These are phyloP conservation scores for Fusarium marasasianum DNA, from an alignment of 2,329 filamentous ascomycete species.

Conservation along the genomic window DNA sequence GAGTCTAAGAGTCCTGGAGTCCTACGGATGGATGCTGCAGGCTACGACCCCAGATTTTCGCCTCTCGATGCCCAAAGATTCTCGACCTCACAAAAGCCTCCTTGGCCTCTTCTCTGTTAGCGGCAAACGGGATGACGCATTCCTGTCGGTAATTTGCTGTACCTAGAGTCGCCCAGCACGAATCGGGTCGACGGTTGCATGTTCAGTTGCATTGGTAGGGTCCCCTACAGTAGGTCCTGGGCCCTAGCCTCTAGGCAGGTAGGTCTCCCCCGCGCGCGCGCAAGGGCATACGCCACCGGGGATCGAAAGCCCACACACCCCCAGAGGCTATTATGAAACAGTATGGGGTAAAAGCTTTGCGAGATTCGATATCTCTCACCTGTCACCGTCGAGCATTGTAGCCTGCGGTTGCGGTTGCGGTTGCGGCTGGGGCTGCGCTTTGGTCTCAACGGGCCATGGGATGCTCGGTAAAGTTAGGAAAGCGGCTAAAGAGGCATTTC, in stretches of 20 bases:
- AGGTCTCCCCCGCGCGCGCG: not conserved
- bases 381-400: constrained; percentile 34
- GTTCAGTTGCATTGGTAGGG: constrained; percentile 7
- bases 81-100: not conserved
- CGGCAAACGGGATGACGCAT: constrained; percentile 42
- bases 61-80: not conserved
- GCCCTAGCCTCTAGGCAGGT: not conserved
- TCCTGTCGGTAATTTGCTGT: constrained; percentile 41
- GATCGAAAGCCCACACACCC: constrained; percentile 14
- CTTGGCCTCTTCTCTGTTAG: constrained; percentile 7
- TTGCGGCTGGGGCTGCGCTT: not conserved
- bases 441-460: not conserved
- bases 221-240: constrained; percentile 1
- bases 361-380: constrained; percentile 40
- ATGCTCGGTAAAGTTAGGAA: not conserved
- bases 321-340: constrained; percentile 43
- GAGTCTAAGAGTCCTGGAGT: not conserved
- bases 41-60: constrained; percentile 23
- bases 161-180: constrained; percentile 2
- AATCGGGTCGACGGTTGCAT: constrained; percentile 32
- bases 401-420: not conserved
- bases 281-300: constrained; percentile 12
- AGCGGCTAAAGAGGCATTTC: constrained; percentile 16
- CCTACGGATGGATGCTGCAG: not conserved
- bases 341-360: constrained; percentile 43